phyloP scores from a whole-genome alignment of 2,329 filamentous ascomycete species.

The Graphiopsis chlorocephala region DNA sequence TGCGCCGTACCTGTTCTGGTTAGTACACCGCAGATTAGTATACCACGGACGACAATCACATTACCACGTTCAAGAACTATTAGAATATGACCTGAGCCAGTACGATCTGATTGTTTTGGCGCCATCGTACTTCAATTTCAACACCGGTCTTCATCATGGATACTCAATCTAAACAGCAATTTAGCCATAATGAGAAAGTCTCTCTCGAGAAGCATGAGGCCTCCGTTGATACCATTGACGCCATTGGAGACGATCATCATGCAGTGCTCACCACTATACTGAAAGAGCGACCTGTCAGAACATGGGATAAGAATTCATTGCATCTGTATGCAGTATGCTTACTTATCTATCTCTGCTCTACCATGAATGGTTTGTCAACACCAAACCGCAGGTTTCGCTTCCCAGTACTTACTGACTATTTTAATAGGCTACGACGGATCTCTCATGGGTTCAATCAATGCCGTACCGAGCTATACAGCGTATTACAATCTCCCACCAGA shows the following conservation, averaged over 20 bases:
- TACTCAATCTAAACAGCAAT: background rate
- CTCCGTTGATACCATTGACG: background rate
- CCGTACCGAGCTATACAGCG: slow-evolving; percentile 48
- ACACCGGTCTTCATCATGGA: background rate
- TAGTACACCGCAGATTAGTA: no score
- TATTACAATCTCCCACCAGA: slow-evolving; percentile 47
- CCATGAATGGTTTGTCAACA: slow-evolving; percentile 31
- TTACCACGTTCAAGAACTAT: background rate
- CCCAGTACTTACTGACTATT: slow-evolving; percentile 24
- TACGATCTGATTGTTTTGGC: background rate
- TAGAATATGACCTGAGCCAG: background rate
- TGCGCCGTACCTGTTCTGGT: background rate
- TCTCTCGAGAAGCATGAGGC: background rate
- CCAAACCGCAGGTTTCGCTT: slow-evolving; percentile 33
- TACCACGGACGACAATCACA: no score
- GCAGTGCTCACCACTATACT: background rate
- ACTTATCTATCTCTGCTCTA: slow-evolving; percentile 31
- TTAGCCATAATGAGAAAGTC: background rate
- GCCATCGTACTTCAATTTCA: background rate
- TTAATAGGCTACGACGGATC: slow-evolving; percentile 26
- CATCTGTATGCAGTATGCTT: slow-evolving; percentile 30
- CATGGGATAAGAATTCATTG: slow-evolving; percentile 28
- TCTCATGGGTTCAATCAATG: slow-evolving; percentile 49
- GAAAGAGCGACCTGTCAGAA: background rate
- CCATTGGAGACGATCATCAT: background rate